Conservation (phyloP, 768 basidiomycete genomes). For the Macrocybe gigantea region DNA sequence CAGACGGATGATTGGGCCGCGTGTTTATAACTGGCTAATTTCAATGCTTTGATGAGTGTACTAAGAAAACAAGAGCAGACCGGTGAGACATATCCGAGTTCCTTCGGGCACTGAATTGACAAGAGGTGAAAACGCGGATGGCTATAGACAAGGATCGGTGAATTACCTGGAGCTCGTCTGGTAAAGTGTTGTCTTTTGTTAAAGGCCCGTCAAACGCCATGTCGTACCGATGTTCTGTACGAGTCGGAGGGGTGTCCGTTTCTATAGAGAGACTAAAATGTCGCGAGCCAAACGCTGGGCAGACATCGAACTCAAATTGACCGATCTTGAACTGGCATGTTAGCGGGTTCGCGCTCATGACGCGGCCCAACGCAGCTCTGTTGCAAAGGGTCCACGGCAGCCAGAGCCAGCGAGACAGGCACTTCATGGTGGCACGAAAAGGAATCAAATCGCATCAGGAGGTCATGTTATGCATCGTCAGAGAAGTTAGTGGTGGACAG, state of each 20-base stretch:
- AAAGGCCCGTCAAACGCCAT: slow-evolving; percentile 17
- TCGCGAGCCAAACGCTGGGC: slow-evolving; percentile 15
- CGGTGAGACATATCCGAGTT: slow-evolving; percentile 25
- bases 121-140: not conserved
- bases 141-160: not conserved
- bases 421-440: too few relatives aligned
- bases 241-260: slow-evolving; percentile 25
- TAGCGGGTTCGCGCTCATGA: not conserved
- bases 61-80: slow-evolving; percentile 5
- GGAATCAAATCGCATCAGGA: too few relatives aligned
- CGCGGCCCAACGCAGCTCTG: not conserved
- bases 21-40: slow-evolving; percentile 19
- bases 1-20: slow-evolving; percentile 25
- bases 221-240: slow-evolving; percentile 19
- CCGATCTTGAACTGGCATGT: slow-evolving; percentile 14
- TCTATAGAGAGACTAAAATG: slow-evolving; percentile 10
- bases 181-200: slow-evolving; percentile 21
- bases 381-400: not conserved
- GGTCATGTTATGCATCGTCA: too few relatives aligned
- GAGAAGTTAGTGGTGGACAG: too few relatives aligned
- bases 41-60: not conserved
- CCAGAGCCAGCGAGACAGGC: not conserved
- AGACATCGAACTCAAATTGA: slow-evolving; percentile 18
- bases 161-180: slow-evolving; percentile 22
- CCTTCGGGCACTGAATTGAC: slow-evolving; percentile 20